Evolutionary conservation across 2,329 filamentous ascomycete species (phyloP), one percentile per base, ranked within the genome.

Genomic region (Truncatella angustata): DNA sequence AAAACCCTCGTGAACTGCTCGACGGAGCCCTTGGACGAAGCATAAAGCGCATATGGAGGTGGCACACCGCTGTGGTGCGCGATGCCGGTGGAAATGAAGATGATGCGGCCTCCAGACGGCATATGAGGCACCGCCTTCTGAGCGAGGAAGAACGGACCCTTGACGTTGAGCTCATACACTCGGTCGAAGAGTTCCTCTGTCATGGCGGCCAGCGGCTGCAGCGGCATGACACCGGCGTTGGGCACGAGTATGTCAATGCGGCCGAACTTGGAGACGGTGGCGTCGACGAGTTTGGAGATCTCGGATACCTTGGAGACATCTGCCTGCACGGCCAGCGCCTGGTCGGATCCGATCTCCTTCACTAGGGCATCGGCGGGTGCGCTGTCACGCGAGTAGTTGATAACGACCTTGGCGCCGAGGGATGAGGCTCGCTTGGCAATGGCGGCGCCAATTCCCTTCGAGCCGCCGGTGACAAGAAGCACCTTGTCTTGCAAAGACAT

Each of bases 381-480:
- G 30, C 66, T 53, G 60, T 80, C 73, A 40, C 68, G 71, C 18
- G 70, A 65, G 68, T 85, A 86, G 67, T 85, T 85, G 56, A 86
- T 72, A 37, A 85, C 71, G 34, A 86, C 77, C 57, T 70, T 77
- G 59, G 78, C 79, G 28, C 82, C 82, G 49, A 77, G 75, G 54
- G 72, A 70, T 60, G 79, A 80, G 36, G 85, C 77, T 54, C 78
- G 75, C 51, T 81, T 75, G 55, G 80, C 81, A 50, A 80, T 80
- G 52, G 81, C 80, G 50, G 75, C 72, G 24, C 83, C 84, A 56
- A 86, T 85, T 54, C 82, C 83, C 59, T 81, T 82, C 51, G 77
- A 78, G 51, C 73, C 74, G 53, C 75, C 80, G 20, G 80, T 83
- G 66, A 84, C 70, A 62, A 84, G 71, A 56, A 78, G 60, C 16